These are phyloP conservation scores for Ramichloridium luteum DNA, from an alignment of 2,329 filamentous ascomycete species.

Conservation along the genomic window DNA sequence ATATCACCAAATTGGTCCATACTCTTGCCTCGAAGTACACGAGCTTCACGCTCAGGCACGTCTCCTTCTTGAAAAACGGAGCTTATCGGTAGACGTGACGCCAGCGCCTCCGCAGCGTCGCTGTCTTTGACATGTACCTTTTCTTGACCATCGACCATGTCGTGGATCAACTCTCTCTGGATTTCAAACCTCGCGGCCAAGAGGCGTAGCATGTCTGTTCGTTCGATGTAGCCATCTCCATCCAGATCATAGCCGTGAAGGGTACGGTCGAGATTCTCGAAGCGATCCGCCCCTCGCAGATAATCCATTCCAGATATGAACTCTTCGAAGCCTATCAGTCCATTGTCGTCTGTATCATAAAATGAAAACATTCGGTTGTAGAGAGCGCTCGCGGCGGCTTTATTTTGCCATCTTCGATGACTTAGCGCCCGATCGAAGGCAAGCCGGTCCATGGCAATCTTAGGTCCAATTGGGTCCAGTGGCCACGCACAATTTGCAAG, in stretches of 20 bases:
- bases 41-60: constrained; percentile 21
- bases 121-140: constrained; percentile 52
- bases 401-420: constrained; percentile 45
- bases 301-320: constrained; percentile 72
- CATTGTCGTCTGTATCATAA: constrained; percentile 84
- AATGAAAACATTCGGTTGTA: constrained; percentile 96
- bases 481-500: constrained; percentile 78
- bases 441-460: constrained; percentile 76
- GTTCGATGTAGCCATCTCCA: constrained; percentile 69
- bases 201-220: constrained; percentile 80
- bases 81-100: constrained; percentile 35
- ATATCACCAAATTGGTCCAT: constrained; percentile 22
- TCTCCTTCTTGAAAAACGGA: constrained; percentile 31
- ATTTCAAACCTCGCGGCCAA: constrained; percentile 87
- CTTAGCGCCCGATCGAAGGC: constrained; percentile 88
- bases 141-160: constrained; percentile 64
- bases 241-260: constrained; percentile 90
- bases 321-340: constrained; percentile 82
- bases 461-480: constrained; percentile 64
- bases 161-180: constrained; percentile 77
- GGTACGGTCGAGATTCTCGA: constrained; percentile 58
- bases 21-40: constrained; percentile 22
- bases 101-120: constrained; percentile 27
- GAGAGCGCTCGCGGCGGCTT: constrained; percentile 73
- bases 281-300: constrained; percentile 43